Conservation (phyloP, 202 grass and related monocot species). For the Alloteropsis angusta region DNA sequence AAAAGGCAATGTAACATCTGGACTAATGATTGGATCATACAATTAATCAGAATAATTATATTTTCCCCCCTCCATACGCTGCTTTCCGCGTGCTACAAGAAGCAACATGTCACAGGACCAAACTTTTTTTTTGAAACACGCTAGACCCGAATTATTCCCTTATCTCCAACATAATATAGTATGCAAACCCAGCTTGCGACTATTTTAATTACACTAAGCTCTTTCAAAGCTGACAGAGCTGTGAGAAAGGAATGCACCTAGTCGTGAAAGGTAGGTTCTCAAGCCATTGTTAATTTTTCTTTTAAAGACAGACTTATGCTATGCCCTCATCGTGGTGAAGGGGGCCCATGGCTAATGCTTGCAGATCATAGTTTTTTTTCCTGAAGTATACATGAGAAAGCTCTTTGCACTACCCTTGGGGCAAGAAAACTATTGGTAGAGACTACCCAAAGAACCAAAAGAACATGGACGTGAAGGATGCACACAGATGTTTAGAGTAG, state of each 20-base stretch:
- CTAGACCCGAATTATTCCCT: conserved; percentile 52
- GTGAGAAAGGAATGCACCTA: conserved; percentile 56
- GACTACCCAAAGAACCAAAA: conserved; percentile 25
- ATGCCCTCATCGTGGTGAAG: conserved; percentile 57
- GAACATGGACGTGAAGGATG: conserved; percentile 28
- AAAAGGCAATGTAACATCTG: conserved; percentile 51
- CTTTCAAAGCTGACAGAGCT: conserved; percentile 65
- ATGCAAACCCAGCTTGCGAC: conserved; percentile 33
- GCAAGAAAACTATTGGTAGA: conserved; percentile 46
- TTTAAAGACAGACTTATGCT: conserved; percentile 73
- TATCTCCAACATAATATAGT: conserved; percentile 53
- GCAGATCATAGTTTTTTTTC: conserved; percentile 39
- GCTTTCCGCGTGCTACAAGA: conserved; percentile 60
- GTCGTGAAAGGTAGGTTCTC: conserved; percentile 55
- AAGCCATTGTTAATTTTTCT: conserved; percentile 54
- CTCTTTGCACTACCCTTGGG: conserved; percentile 48
- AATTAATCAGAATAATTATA: conserved; percentile 33
- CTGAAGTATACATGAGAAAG: conserved; percentile 33
- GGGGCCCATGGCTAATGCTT: conserved; percentile 50
- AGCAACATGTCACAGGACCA: conserved; percentile 29
- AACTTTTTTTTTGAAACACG: conserved; percentile 9
- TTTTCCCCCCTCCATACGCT: background rate
- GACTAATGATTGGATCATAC: conserved; percentile 59
- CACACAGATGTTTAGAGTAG: conserved; percentile 24
- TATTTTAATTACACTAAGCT: conserved; percentile 48